Evolutionary conservation across 192 early-diverging fungal species (phyloP), one percentile per base, ranked within the genome.

Genomic region (Coemansia sp.): DNA sequence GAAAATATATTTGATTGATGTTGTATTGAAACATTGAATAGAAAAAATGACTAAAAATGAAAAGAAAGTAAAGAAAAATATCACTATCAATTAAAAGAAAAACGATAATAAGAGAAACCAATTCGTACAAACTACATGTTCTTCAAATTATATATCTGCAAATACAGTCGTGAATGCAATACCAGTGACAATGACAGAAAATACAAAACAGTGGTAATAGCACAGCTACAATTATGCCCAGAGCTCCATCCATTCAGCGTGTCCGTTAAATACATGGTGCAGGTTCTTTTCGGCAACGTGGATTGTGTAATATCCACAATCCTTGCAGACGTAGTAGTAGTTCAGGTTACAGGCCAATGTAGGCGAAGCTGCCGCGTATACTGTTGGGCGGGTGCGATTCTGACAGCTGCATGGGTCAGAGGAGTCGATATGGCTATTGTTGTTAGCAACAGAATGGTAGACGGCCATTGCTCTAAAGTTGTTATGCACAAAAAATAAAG

Each of bases 321-420:
- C 73, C 33, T 55, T 40, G 63, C 78, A 81, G n/a, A 81, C 68
- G 56, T 72, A 71, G 60, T 81, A 81, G 70, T 72, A 75, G 33
- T 48, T 62, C 63, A 56, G 33, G 60, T 48, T 72, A n/a, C 66
- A 72, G 10, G 66, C 69, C 30, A 75, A 36, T 38, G 65, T 56
- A 6, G 65, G 63, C 12, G 58, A 22, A 3, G 63, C 60, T 17
- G 52, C 42, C 17, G 30, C 22, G 8, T 17, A 58, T 20, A 32
- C 30, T 17, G 10, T 5, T 32, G 56, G n/a, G 16, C 56, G 56
- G 5, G 29, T 14, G 25, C 22, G 22, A 12, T 3, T 16, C 3
- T 55, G 36, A 6, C 33, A 63, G 61, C 61, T 42, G 52, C 34
- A 49, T 5, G 32, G 7, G n/a, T 34, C 33, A 2, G 56, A 17